Percentiles rank a stretch among this genome's conserved stretches.
Conservation (phyloP, 225 moss, liverwort and hornwort genomes). For the Physcomitrium patens region DNA sequence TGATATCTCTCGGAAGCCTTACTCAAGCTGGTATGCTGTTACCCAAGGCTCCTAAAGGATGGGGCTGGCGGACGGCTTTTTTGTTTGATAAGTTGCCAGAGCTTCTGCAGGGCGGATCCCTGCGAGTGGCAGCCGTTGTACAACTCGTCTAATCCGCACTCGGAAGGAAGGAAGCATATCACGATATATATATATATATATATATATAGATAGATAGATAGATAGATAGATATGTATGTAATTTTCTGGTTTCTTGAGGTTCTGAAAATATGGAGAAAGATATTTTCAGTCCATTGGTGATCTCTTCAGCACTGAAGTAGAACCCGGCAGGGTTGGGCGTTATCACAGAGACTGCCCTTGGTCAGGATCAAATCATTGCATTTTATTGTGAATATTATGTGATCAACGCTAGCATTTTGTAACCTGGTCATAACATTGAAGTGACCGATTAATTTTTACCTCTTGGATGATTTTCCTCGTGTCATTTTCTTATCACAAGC, state of each 20-base stretch:
- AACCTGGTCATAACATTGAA: conserved; percentile 5
- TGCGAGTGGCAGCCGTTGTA: conserved; percentile 46
- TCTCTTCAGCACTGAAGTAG: neutral
- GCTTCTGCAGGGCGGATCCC: conserved; percentile 42
- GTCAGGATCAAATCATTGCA: conserved; percentile 14
- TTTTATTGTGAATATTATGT: conserved; percentile 7
- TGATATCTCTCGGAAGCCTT: conserved; percentile 44
- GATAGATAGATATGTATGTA: too few relatives aligned
- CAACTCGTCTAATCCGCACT: conserved; percentile 33
- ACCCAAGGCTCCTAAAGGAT: conserved; percentile 52
- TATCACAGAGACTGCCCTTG: neutral
- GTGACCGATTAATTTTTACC: neutral
- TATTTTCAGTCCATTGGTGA: neutral
- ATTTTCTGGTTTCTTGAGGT: neutral
- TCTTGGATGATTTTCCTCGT: neutral
- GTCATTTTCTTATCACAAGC: too few relatives aligned
- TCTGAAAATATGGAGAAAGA: conserved; percentile 10
- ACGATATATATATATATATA: neutral
- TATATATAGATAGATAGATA: too few relatives aligned
- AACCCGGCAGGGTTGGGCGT: neutral
- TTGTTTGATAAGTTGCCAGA: conserved; percentile 44
- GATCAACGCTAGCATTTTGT: neutral
- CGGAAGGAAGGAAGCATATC: neutral
- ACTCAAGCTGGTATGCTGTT: conserved; percentile 45
- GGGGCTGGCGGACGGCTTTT: conserved; percentile 54